These are phyloP conservation scores for Penicillium lagena DNA, from an alignment of 495 filamentous ascomycete genomes.

Conservation along the genomic window DNA sequence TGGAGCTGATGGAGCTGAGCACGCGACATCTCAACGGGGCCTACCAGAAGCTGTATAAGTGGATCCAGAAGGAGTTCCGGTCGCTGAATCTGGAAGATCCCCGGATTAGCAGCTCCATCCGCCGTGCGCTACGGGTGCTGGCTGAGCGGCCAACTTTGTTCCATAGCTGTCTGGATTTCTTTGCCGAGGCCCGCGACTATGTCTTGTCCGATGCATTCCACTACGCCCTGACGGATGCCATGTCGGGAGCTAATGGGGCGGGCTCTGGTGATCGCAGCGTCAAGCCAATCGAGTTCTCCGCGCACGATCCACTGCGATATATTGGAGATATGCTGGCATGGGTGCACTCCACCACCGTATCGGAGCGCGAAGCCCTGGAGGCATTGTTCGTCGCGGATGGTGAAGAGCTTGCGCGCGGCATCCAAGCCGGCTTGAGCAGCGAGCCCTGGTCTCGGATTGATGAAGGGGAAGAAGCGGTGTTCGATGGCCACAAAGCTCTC, in stretches of 20 bases:
- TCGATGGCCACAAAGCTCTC: slow-evolving; percentile 78
- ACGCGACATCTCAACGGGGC: slow-evolving; percentile 80
- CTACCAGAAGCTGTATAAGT: slow-evolving; percentile 91
- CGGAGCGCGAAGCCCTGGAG: slow-evolving; percentile 88
- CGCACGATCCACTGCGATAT: slow-evolving; percentile 88
- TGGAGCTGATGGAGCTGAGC: slow-evolving; percentile 87
- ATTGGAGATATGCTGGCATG: slow-evolving; percentile 97
- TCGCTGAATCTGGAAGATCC: slow-evolving; percentile 90
- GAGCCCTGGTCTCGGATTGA: slow-evolving; percentile 72
- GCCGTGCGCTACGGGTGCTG: slow-evolving; percentile 77
- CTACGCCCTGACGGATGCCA: slow-evolving; percentile 75
- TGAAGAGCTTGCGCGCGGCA: slow-evolving; percentile 81
- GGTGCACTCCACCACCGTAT: slow-evolving; percentile 89
- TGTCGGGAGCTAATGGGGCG: slow-evolving; percentile 23
- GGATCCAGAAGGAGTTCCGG: slow-evolving; percentile 93
- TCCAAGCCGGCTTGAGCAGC: slow-evolving; percentile 77
- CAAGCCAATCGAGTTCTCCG: slow-evolving; percentile 91
- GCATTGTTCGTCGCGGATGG: slow-evolving; percentile 85
- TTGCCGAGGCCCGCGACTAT: slow-evolving; percentile 84
- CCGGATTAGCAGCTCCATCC: slow-evolving; percentile 80
- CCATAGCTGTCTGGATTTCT: slow-evolving; percentile 89
- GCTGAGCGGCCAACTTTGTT: slow-evolving; percentile 87
- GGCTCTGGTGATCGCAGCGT: slow-evolving; percentile 40
- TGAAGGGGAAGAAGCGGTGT: slow-evolving; percentile 56
- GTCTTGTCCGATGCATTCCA: slow-evolving; percentile 88